Percentiles rank a stretch among this genome's conserved stretches.
These are phyloP conservation scores for Trichophyton benhamiae DNA, from an alignment of 2,329 filamentous ascomycete genomes.

Conservation along the genomic window DNA sequence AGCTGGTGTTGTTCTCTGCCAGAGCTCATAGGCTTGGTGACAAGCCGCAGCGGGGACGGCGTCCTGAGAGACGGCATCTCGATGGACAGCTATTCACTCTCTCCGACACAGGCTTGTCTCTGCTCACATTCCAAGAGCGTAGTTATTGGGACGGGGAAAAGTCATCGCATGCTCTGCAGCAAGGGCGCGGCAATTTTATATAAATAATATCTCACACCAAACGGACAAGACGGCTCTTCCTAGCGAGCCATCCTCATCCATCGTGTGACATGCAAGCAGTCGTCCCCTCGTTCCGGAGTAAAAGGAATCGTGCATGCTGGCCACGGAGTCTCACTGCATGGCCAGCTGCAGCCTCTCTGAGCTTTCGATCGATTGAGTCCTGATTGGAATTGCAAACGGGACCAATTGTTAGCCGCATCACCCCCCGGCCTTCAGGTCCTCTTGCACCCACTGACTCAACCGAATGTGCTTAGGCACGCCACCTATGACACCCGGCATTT, in stretches of 20 bases:
- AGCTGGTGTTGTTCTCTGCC: conserved; percentile 9
- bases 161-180: background rate
- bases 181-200: background rate
- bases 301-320: background rate
- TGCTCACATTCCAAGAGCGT: background rate
- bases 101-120: background rate
- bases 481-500: background rate
- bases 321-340: background rate
- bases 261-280: background rate
- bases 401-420: background rate
- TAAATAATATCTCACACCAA: background rate
- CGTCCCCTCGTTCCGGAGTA: background rate
- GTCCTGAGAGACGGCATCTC: conserved; percentile 7
- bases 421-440: background rate
- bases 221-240: too few relatives aligned
- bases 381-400: background rate
- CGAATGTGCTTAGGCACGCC: background rate
- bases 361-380: background rate
- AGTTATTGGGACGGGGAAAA: background rate
- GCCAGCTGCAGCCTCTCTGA: background rate
- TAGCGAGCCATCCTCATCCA: background rate
- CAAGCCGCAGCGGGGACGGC: conserved; percentile 4
- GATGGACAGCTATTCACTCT: background rate
- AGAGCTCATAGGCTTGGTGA: background rate
- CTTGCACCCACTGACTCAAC: background rate